phyloP scores from a whole-genome alignment of 2,329 filamentous ascomycete species.

The Myriangium duriaei region DNA sequence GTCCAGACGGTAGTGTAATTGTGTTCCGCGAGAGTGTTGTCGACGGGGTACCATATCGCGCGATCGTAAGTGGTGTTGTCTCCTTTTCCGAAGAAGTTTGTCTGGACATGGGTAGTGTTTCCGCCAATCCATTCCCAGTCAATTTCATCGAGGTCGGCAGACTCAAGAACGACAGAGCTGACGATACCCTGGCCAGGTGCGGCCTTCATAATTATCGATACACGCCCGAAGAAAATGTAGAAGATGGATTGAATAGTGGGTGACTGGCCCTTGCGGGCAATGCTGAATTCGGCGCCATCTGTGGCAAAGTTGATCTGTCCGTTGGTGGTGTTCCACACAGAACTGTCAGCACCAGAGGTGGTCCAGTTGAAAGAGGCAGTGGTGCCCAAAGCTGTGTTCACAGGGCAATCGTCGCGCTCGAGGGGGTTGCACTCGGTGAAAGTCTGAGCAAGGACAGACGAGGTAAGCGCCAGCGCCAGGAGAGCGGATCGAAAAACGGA shows the following conservation, averaged over 20 bases:
- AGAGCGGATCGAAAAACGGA: slow-evolving; percentile 11
- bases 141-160: slow-evolving; percentile 74
- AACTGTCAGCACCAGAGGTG: slow-evolving; percentile 25
- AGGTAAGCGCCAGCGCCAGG: slow-evolving; percentile 23
- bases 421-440: slow-evolving; percentile 66
- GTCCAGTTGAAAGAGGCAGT: slow-evolving; percentile 53
- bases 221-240: slow-evolving; percentile 75
- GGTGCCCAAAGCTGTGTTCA: slow-evolving; percentile 57
- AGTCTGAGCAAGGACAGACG: slow-evolving; percentile 56
- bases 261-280: slow-evolving; percentile 57
- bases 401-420: slow-evolving; percentile 50
- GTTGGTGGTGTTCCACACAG: slow-evolving; percentile 41
- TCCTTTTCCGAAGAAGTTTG: slow-evolving; percentile 69
- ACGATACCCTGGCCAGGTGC: slow-evolving; percentile 64
- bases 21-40: slow-evolving; percentile 47
- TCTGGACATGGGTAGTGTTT: slow-evolving; percentile 49
- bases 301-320: slow-evolving; percentile 47
- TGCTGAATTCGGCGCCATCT: slow-evolving; percentile 54
- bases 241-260: slow-evolving; percentile 69
- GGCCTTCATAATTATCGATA: slow-evolving; percentile 67
- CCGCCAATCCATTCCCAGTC: slow-evolving; percentile 75
- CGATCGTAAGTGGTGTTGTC: slow-evolving; percentile 54
- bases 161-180: slow-evolving; percentile 70
- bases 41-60: slow-evolving; percentile 47
- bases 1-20: slow-evolving; percentile 65